Percentiles rank a stretch among this genome's conserved stretches.
Conservation (phyloP, 306 rosid species). For the Vicia faba region DNA sequence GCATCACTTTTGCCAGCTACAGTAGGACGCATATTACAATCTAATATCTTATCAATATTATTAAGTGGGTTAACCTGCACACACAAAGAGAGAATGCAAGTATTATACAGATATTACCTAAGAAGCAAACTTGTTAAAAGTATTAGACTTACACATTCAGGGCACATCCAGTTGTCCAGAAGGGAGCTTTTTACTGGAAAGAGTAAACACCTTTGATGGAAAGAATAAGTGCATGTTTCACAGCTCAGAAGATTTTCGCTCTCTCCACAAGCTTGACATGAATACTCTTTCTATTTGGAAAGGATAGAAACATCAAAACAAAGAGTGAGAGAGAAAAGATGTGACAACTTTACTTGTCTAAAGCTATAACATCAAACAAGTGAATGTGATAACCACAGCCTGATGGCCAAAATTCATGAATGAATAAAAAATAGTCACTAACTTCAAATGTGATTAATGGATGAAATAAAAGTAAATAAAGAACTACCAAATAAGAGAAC, state of each 20-base stretch:
- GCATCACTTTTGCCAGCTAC: slow-evolving; percentile 71
- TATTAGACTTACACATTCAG: slow-evolving; percentile 83
- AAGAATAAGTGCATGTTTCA: slow-evolving; percentile 83
- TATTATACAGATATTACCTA: slow-evolving; percentile 32
- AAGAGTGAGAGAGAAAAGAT: neutral
- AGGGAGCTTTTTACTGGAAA: slow-evolving; percentile 64
- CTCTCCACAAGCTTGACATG: slow-evolving; percentile 93
- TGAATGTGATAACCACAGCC: neutral
- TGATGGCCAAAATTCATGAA: neutral
- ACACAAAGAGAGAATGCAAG: slow-evolving; percentile 18
- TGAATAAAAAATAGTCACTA: neutral
- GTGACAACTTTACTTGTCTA: neutral
- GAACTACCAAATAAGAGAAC: no score
- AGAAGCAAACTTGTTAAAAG: slow-evolving; percentile 32
- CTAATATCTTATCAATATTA: slow-evolving; percentile 87
- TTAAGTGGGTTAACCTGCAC: slow-evolving; percentile 90
- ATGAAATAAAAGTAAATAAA: no score
- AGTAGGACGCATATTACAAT: slow-evolving; percentile 87
- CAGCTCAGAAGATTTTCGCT: slow-evolving; percentile 71
- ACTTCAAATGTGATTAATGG: neutral
- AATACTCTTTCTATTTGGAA: slow-evolving; percentile 69
- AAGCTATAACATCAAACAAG: slow-evolving; percentile 22
- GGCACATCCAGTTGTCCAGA: slow-evolving; percentile 82
- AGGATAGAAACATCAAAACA: slow-evolving; percentile 15
- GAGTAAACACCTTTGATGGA: slow-evolving; percentile 78